Base-by-base conservation (phyloP, 768 basidiomycete species). In the Pleurotus ostreatus region DNA sequence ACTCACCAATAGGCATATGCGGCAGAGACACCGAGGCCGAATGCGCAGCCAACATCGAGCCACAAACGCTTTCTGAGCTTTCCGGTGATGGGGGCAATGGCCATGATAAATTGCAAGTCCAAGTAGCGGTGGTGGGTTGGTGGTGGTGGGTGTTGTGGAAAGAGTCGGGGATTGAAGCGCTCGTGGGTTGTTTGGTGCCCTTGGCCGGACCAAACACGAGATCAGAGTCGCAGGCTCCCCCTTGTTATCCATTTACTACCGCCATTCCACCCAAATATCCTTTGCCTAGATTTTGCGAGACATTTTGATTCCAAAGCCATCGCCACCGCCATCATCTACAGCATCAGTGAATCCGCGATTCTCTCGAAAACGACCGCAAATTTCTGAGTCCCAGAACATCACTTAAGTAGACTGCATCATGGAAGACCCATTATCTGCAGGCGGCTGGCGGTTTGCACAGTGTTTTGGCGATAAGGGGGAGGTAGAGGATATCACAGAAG, bases 391-490 rank as follows among this genome's bases (percentile, higher is more conserved):
- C 60, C 54, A 56, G 55, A 34, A 62, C 65, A 26, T 9, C 38
- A 47, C 61, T 57, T 61, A 11, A 34, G 30, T 34, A 11, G 9
- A 63, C 66, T 68, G 65, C 64, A 71, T 68, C 70, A 89, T 92
- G 92, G 91, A 93, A 45, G 83, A 85, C 72, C 91, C 92, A 75
- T 85, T 89, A 72, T 82, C 86, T 66, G 89, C 88, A 68, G 88
- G 89, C 66, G 89, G 88, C 65, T 99, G 97, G 97, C 88, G 96
- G 66, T 99, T 99, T 76, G 96, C 97, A 54, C 97, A 99, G 69
- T 99, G 97, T 77, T 99, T 99, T 69, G 97, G 97, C 62, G 97
- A 99, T 82, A 99, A 99, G 83, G 96, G 91, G 64, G 92, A 97
- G 71, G 96, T 98, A 37, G 97, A 98, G 69, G 97, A 99, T 72